Conservation (phyloP, 371 early-diverging fungal genomes). For the Mucor mucedo region DNA sequence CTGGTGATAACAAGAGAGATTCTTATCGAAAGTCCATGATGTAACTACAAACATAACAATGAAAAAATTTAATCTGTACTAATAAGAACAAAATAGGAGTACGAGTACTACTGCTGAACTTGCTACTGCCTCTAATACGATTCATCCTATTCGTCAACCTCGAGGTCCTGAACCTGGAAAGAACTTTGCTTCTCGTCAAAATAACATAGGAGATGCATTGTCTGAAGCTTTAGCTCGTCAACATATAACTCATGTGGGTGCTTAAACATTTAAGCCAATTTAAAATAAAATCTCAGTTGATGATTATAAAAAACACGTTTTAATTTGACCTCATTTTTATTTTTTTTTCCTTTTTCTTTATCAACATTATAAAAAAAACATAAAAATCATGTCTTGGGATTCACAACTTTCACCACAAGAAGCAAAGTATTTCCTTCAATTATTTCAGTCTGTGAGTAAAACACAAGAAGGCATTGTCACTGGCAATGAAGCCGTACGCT, state of each 20-base stretch:
- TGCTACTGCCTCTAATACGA: constrained; percentile 4
- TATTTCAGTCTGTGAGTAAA: constrained; percentile 69
- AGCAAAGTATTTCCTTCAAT: constrained; percentile 62
- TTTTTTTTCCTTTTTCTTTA: constrained; percentile 14
- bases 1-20: constrained; percentile 19
- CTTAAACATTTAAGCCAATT: constrained; percentile 17
- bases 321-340: constrained; percentile 9
- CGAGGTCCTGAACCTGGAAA: constrained; percentile 64
- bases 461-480: constrained; percentile 69
- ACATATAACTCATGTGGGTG: constrained; percentile 24
- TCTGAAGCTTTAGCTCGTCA: constrained; percentile 27
- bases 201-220: constrained; percentile 17
- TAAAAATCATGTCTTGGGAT: constrained; percentile 42
- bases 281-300: background rate
- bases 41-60: constrained; percentile 20
- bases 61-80: background rate
- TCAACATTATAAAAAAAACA: background rate
- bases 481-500: constrained; percentile 81
- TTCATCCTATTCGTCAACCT: constrained; percentile 68
- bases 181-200: constrained; percentile 51
- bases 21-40: constrained; percentile 40
- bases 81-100: constrained; percentile 13
- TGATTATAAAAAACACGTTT: background rate
- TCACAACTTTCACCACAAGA: constrained; percentile 71
- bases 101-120: constrained; percentile 25